Evolutionary conservation across 2,329 filamentous ascomycete species (phyloP), one percentile per base, ranked within the genome.

Genomic region (Paecilomyces fulvus): DNA sequence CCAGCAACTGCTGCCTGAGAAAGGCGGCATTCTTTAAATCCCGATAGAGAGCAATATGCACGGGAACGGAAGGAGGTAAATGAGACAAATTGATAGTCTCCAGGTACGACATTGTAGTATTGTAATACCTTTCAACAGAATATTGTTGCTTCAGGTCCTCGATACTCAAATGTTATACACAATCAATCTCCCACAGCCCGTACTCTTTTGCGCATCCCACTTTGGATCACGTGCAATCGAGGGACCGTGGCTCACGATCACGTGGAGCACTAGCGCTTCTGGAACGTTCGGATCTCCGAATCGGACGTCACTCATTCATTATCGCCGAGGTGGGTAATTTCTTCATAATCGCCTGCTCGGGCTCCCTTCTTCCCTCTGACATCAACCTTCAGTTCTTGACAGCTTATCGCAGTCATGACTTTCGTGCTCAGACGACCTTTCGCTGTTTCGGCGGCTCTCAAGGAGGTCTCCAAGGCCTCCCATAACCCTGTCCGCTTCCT

Each of bases 1-100:
- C 81, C n/a, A 97, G 79, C 4, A 99, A 83, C 75, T 96, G 92
- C 63, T 86, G 79, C 54, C 91, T 87, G 49, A 99, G 79, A 67
- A 87, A 91, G 0, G 82, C 74, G 10, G 90, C 82, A 70, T 99
- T 99, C 59, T 81, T 71, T 56, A 97, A 83, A 69, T 89, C 77
- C 21, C 78, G 81, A 76, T 94, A 96, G 30, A 96, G 76, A 49
- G 84, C 86, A 52, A 90, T 75, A 71, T 94, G 85, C 30, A 96
- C 77, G 6, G 82, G 79, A 69, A 90, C 79, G 28, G 79, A 77
- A 6, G 78, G 67, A 1, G 90, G 88, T 49, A 95, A 76, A 70
- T 96, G 90, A 58, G 94, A 86, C 31, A 97, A 80, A 49, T 78
- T 67, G 56, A 95, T 74, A 2, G 82, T 85, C 73, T 91, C 84